Evolutionary conservation across 257 asterid species (phyloP), one percentile per base, ranked within the genome.

Genomic region (Penstemon newberryi): DNA sequence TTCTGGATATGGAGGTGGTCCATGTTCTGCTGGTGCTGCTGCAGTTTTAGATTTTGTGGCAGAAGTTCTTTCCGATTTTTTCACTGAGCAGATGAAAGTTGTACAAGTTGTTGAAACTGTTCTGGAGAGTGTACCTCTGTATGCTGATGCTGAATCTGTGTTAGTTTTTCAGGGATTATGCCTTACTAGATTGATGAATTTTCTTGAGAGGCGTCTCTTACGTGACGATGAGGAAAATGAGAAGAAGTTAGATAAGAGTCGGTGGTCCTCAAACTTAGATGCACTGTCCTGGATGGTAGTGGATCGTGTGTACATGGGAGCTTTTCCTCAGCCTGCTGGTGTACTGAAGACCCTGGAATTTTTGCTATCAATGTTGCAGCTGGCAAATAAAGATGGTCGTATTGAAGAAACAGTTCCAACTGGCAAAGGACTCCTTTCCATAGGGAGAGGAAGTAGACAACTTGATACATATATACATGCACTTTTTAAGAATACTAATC

Each of bases 1-100:
- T 74, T 86, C 87, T 81, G 96, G 99, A 60, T 91, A 91, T 79
- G 96, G 99, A 65, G 96, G 99, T n/a, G 99, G 99, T 18, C 98
- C 99, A 7, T 94, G 99, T 70, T 91, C 99, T 72, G 96, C 98
- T 73, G 96, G 90, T 60, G 98, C 99, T 66, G 79, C 95, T 74
- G 96, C 98, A 69, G 82, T 94, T 80, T 76, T 91, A 50, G 99
- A 94, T 78, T 89, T 94, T 70, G 70, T 94, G 80, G 96, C 99
- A 5, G 97, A 89, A 87, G 96, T 94, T 79, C 80, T 94, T 39
- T 88, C 98, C 56, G 96, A 83, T 77, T 77, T 91, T 65, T 79
- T 83, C 54, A 85, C 96, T 15, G 99, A 94, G 81, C 99, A 91
- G 75, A 81, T 86, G 77, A 94, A 89, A 80, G 93, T 90, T 67